Evolutionary conservation across 345 rosid genomes (phyloP).

Genomic region (Salix suchowensis): DNA sequence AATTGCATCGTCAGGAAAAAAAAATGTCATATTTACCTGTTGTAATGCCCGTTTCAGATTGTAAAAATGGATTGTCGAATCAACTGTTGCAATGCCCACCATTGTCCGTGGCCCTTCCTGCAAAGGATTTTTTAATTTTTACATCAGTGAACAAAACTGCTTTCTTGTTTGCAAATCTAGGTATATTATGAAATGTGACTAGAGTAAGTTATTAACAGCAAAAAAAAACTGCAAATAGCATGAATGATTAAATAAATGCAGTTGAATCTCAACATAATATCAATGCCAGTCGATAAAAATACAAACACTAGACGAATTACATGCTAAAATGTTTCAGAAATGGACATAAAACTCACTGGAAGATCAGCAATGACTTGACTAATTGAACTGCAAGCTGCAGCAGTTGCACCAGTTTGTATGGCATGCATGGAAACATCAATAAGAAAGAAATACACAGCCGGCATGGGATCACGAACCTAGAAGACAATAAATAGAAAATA

Average conservation of each 20-base stretch:
- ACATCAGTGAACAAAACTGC: not conserved
- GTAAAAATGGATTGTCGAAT: conserved; percentile 90
- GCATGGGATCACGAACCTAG: conserved; percentile 99
- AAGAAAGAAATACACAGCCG: conserved; percentile 87
- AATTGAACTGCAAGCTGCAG: conserved; percentile 95
- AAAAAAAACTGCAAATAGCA: not conserved
- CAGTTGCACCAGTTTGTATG: conserved; percentile 90
- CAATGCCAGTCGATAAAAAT: not conserved
- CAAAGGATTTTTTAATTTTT: conserved; percentile 10
- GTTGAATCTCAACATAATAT: not conserved
- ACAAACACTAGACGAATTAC: not conserved
- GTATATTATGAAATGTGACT: not conserved
- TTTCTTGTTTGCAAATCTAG: not conserved
- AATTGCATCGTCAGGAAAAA: not conserved
- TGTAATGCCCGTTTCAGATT: conserved; percentile 90
- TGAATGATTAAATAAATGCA: not conserved
- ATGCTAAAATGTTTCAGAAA: not conserved
- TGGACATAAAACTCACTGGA: conserved; percentile 55
- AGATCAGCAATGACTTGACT: conserved; percentile 89
- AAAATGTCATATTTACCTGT: conserved; percentile 31
- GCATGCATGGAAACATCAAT: conserved; percentile 97
- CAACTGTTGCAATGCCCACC: conserved; percentile 98
- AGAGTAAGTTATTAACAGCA: not conserved
- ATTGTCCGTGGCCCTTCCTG: conserved; percentile 98
- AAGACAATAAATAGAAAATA: conserved; percentile 4